Evolutionary conservation across 176 grass and related monocot species (phyloP), one percentile per base, ranked within the genome.

Genomic region (Zea luxurians): DNA sequence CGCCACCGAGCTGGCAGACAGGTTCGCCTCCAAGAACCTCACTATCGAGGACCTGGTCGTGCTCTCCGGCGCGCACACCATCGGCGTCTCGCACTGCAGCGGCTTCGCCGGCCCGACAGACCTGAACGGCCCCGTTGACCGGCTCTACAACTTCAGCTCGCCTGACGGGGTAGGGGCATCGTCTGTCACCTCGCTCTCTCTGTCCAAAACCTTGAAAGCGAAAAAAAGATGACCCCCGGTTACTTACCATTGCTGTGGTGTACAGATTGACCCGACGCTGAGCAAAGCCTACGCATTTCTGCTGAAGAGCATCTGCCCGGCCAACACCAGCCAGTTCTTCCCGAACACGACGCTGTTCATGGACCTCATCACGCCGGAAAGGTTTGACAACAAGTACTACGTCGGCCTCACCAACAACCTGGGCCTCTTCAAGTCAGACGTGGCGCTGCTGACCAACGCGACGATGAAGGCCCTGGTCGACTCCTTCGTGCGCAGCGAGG

Each of bases 371-470:
- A 90, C 82, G 64, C 88, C 85, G 52, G 17, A 43, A 0, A 46
- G 1, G 10, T 71, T 90, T 3, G 91, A 91, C 79, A 93, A 93
- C 85, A 91, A 80, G 75, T 93, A 93, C 85, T 93, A 93, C 71
- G 53, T 88, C 6, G 71, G 86, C 6, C 74, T 91, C 54, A 49
- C 2, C 2, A 68, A 88, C 53, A 77, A 89, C 42, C 80, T 91
- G 8, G 83, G 88, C 1, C 66, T 93, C 44, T 72, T 93, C 67
- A 71, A 59, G 18, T 91, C 91, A 0, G 88, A 93, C 17, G 57
- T 55, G 2, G 85, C 83, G 41, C 46, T 91, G 60, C 48, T 91
- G 11, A 86, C 66, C 7, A 49, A 90, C 61, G 45, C 85, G 4
- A 81, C 84, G 7, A 77, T 88, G 66, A 88, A 71, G 9, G 46